Evolutionary conservation across 2,329 filamentous ascomycete species (phyloP).

Genomic region (Pestalotiopsis sp.): DNA sequence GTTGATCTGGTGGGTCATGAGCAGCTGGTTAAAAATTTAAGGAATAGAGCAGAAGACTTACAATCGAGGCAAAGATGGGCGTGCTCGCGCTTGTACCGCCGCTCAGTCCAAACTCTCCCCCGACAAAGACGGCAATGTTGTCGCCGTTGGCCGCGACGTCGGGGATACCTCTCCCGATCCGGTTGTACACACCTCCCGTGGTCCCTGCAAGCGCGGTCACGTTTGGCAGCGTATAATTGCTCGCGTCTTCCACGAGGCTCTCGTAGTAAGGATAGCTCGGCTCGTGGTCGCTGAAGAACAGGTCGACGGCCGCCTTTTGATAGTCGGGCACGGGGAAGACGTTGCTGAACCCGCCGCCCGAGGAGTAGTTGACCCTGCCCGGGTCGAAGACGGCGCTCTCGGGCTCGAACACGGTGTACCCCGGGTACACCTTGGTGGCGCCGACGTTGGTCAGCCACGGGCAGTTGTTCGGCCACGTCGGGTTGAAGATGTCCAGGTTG

Average conservation of each 20-base stretch:
- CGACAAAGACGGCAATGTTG: constrained; percentile 24
- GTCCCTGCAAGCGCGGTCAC: constrained; percentile 22
- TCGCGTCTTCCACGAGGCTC: constrained; percentile 20
- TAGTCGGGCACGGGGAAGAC: constrained; percentile 25
- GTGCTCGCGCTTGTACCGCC: constrained; percentile 48
- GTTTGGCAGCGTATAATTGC: constrained; percentile 32
- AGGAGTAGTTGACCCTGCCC: constrained; percentile 18
- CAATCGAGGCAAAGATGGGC: constrained; percentile 40
- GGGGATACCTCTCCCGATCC: constrained; percentile 42
- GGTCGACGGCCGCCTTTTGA: constrained; percentile 21
- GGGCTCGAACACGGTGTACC: constrained; percentile 18
- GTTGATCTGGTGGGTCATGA: constrained; percentile 30
- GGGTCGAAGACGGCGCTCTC: constrained; percentile 18
- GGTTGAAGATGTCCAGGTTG: constrained; percentile 40
- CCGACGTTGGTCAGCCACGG: constrained; percentile 51
- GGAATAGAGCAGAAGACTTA: constrained; percentile 22
- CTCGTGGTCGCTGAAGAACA: constrained; percentile 22
- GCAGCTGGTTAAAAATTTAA: neutral
- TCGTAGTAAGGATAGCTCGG: constrained; percentile 3
- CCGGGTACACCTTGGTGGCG: constrained; percentile 19
- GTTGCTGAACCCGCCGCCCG: constrained; percentile 30
- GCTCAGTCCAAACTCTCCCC: constrained; percentile 30
- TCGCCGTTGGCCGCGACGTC: constrained; percentile 42
- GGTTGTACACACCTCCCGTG: constrained; percentile 37
- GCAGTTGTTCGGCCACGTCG: constrained; percentile 46